These are phyloP conservation scores for Lecanicillium sp. DNA, from an alignment of 2,329 filamentous ascomycete genomes.

Conservation along the genomic window DNA sequence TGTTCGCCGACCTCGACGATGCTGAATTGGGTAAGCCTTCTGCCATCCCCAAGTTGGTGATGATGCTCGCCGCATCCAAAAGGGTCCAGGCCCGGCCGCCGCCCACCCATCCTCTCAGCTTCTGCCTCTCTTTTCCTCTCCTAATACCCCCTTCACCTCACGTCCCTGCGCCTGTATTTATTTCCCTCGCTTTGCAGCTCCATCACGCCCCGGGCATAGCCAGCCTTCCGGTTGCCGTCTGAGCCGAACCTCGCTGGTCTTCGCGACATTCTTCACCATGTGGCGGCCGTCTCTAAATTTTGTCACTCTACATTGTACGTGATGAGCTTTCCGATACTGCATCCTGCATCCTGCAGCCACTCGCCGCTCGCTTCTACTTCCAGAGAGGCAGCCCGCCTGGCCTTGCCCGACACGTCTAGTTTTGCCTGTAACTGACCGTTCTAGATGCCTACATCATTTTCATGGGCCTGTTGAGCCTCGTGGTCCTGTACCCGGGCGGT, in stretches of 20 bases:
- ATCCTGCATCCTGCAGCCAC: not conserved
- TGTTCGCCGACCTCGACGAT: no score
- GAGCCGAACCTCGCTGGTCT: not conserved
- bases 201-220: not conserved
- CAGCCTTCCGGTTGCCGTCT: not conserved
- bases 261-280: slow-evolving; percentile 6
- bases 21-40: no score
- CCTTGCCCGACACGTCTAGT: not conserved
- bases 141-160: not conserved
- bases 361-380: no score
- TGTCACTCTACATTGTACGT: slow-evolving; percentile 15
- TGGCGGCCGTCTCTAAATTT: slow-evolving; percentile 15
- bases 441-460: slow-evolving; percentile 16
- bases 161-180: no score
- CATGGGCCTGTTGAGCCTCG: slow-evolving; percentile 6
- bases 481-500: slow-evolving; percentile 19
- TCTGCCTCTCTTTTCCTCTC: not conserved
- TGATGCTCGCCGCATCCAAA: not conserved
- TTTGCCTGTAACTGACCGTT: not conserved
- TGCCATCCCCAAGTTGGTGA: no score
- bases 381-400: not conserved
- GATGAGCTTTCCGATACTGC: not conserved
- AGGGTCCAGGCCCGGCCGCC: not conserved
- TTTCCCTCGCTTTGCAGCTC: no score
- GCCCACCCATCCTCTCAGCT: not conserved